Evolutionary conservation across 331 rosid genomes (phyloP).

Genomic region (Stylosanthes scabra): DNA sequence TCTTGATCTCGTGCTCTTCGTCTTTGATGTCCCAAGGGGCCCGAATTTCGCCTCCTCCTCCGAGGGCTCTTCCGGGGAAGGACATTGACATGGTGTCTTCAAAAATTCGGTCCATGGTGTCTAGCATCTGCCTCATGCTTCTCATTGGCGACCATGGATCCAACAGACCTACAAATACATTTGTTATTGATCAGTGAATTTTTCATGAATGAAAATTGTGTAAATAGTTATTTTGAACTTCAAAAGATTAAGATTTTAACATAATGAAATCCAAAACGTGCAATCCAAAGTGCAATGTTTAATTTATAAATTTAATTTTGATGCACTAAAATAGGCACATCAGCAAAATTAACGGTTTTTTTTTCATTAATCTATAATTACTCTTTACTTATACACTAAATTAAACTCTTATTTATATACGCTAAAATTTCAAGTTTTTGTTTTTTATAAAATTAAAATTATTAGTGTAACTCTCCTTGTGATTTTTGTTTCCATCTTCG

Average conservation of each 20-base stretch:
- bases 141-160: conserved; percentile 85
- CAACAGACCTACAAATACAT: conserved; percentile 53
- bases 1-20: conserved; percentile 64
- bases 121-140: conserved; percentile 81
- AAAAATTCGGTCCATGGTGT: conserved; percentile 70
- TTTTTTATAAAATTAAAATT: no score
- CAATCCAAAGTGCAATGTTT: no score
- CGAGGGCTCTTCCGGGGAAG: conserved; percentile 50
- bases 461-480: no score
- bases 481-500: no score
- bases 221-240: background rate
- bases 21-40: conserved; percentile 82
- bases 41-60: conserved; percentile 55
- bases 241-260: background rate
- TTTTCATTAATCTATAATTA: no score
- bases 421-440: no score
- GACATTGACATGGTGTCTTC: conserved; percentile 60
- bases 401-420: no score
- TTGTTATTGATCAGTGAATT: background rate
- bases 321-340: no score
- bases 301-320: no score
- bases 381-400: no score
- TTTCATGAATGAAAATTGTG: background rate
- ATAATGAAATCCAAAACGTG: no score
- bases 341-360: no score